These are phyloP conservation scores for Pythium dissimile DNA, from an alignment of 352 stramenopile species.

Conservation along the genomic window DNA sequence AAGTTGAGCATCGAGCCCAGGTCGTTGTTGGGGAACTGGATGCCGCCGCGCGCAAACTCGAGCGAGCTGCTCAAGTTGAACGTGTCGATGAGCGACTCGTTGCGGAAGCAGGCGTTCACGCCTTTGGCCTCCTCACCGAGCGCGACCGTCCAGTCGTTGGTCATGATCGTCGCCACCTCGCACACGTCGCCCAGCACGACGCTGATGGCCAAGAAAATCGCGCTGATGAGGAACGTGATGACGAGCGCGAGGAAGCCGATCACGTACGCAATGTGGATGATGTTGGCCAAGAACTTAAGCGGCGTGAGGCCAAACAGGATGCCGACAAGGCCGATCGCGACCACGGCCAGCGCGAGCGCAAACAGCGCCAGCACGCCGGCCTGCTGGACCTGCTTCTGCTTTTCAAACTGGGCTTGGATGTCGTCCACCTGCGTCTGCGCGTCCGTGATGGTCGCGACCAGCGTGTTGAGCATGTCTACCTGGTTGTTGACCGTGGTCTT, in stretches of 20 bases:
- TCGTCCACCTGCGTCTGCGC: slow-evolving; percentile 29
- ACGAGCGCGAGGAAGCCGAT: slow-evolving; percentile 64
- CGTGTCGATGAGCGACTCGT: slow-evolving; percentile 54
- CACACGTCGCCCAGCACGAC: slow-evolving; percentile 61
- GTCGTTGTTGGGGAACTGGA: slow-evolving; percentile 40
- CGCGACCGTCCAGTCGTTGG: slow-evolving; percentile 49
- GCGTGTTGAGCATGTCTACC: slow-evolving; percentile 23
- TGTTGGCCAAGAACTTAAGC: slow-evolving; percentile 52
- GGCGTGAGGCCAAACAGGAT: slow-evolving; percentile 64
- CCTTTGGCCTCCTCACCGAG: slow-evolving; percentile 45
- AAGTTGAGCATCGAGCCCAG: slow-evolving; percentile 38
- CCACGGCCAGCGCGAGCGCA: slow-evolving; percentile 42
- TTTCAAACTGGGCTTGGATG: slow-evolving; percentile 34
- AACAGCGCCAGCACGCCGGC: slow-evolving; percentile 53
- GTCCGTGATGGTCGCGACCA: slow-evolving; percentile 33
- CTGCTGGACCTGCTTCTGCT: slow-evolving; percentile 36
- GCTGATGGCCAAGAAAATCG: slow-evolving; percentile 49
- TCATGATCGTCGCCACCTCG: slow-evolving; percentile 45
- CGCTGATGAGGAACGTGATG: slow-evolving; percentile 56
- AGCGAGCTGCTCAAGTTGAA: slow-evolving; percentile 54
- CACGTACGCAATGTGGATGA: slow-evolving; percentile 75
- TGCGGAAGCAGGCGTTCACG: slow-evolving; percentile 61
- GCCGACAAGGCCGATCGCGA: slow-evolving; percentile 55
- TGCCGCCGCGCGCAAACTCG: slow-evolving; percentile 52
- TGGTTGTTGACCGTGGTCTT: slow-evolving; percentile 33